These are phyloP conservation scores for Metschnikowia lachancei DNA, from an alignment of 805 yeast species.

Conservation along the genomic window DNA sequence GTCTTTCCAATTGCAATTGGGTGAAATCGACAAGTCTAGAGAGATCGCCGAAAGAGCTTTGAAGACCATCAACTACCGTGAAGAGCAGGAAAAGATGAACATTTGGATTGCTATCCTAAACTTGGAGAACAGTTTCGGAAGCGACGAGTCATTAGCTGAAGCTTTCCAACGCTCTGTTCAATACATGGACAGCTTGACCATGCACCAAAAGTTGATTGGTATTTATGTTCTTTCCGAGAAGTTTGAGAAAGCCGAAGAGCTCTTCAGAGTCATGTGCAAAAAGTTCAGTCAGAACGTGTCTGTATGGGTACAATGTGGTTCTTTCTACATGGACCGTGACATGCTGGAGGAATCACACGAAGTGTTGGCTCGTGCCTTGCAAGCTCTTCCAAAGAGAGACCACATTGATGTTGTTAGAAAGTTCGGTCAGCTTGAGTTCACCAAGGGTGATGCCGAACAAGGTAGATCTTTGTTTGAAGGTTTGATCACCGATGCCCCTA, in stretches of 20 bases:
- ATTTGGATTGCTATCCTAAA: slow-evolving; percentile 95
- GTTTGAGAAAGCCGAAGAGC: slow-evolving; percentile 61
- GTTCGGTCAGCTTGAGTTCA: slow-evolving; percentile 85
- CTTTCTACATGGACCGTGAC: slow-evolving; percentile 63
- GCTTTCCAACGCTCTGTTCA: slow-evolving; percentile 82
- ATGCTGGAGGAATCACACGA: slow-evolving; percentile 62
- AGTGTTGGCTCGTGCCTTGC: slow-evolving; percentile 71
- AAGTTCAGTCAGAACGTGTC: slow-evolving; percentile 67
- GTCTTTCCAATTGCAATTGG: slow-evolving; percentile 94
- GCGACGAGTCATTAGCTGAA: slow-evolving; percentile 74
- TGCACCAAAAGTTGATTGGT: slow-evolving; percentile 76
- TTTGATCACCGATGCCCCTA: slow-evolving; percentile 81
- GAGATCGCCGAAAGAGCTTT: slow-evolving; percentile 91
- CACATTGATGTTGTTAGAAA: slow-evolving; percentile 80
- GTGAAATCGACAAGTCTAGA: slow-evolving; percentile 92
- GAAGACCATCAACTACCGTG: slow-evolving; percentile 84
- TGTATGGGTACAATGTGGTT: slow-evolving; percentile 82
- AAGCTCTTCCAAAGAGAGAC: slow-evolving; percentile 63
- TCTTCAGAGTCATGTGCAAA: slow-evolving; percentile 69
- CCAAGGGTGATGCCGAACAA: slow-evolving; percentile 87
- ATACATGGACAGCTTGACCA: slow-evolving; percentile 82
- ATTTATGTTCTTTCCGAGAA: slow-evolving; percentile 77
- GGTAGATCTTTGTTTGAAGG: slow-evolving; percentile 96
- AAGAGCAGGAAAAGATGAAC: slow-evolving; percentile 88
- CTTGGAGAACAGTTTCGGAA: slow-evolving; percentile 91